These are phyloP conservation scores for Posidonia australis DNA, from an alignment of 106 monocot species.

Conservation along the genomic window DNA sequence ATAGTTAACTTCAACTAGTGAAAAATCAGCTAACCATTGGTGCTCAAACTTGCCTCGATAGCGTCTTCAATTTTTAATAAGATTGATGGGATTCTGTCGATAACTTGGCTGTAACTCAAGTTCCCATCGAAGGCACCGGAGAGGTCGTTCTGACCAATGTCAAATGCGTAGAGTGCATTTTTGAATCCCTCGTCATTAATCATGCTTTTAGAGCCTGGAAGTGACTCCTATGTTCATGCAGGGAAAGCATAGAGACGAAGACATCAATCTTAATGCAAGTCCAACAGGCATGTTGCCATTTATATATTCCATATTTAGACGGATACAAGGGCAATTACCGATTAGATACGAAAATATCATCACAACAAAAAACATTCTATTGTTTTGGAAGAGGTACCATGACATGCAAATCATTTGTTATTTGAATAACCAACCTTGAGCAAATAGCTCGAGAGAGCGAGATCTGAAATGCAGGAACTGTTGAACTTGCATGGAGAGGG, in stretches of 20 bases:
- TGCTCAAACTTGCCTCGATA: constrained; percentile 9
- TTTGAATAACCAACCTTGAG: constrained; percentile 22
- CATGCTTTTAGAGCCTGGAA: constrained; percentile 24
- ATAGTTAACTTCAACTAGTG: too few species aligned
- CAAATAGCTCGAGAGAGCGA: constrained; percentile 29
- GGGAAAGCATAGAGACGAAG: too few species aligned
- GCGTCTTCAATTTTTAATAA: constrained; percentile 44
- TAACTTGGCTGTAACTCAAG: constrained; percentile 5
- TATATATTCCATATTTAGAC: too few species aligned
- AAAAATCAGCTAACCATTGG: too few species aligned
- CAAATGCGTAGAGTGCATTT: constrained; percentile 43
- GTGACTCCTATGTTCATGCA: too few species aligned
- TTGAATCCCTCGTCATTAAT: constrained; percentile 40
- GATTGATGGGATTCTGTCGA: constrained; percentile 31
- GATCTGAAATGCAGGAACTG: constrained; percentile 54
- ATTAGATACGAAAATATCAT: too few species aligned
- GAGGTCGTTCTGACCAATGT: too few species aligned
- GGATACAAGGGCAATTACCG: too few species aligned
- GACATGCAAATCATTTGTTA: too few species aligned
- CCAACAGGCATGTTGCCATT: too few species aligned
- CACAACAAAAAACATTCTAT: neutral
- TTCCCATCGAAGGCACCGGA: constrained; percentile 39
- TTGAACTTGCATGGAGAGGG: constrained; percentile 37
- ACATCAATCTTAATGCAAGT: too few species aligned
- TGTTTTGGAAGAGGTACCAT: too few species aligned